Evolutionary conservation across 2,329 filamentous ascomycete species (phyloP).

Genomic region (Rasamsonia emersonii): DNA sequence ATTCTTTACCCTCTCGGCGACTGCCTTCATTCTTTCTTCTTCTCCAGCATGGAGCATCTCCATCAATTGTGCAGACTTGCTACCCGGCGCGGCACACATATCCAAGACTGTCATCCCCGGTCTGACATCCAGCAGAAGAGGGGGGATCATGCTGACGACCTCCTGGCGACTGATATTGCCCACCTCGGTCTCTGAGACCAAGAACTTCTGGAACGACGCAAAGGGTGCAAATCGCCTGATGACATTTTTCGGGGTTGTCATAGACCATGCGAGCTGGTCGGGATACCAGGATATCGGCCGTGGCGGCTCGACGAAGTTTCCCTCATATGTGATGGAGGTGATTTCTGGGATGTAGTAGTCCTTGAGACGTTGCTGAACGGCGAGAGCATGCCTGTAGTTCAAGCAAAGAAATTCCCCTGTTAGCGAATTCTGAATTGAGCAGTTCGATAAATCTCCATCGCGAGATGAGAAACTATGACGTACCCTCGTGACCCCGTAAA

Average conservation of each 20-base stretch:
- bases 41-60: conserved; percentile 92
- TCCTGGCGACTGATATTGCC: conserved; percentile 98
- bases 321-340: conserved; percentile 74
- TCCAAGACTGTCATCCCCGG: conserved; percentile 91
- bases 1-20: conserved; percentile 54
- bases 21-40: conserved; percentile 71
- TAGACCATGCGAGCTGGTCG: conserved; percentile 89
- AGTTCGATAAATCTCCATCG: not conserved
- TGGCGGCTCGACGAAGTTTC: conserved; percentile 71
- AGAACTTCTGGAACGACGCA: conserved; percentile 90
- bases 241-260: conserved; percentile 96
- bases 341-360: conserved; percentile 88
- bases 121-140: conserved; percentile 79
- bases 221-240: conserved; percentile 91
- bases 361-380: conserved; percentile 81
- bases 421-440: conserved; percentile 7
- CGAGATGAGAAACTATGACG: conserved; percentile 12
- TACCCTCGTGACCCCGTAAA: conserved; percentile 94
- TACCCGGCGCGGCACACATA: conserved; percentile 92
- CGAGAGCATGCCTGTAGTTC: conserved; percentile 75
- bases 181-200: conserved; percentile 93
- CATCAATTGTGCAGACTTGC: conserved; percentile 90
- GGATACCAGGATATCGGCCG: conserved; percentile 84
- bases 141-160: conserved; percentile 98
- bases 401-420: conserved; percentile 6